Base-by-base conservation (phyloP, 2,329 filamentous ascomycete genomes). In the Claviceps citrina region DNA sequence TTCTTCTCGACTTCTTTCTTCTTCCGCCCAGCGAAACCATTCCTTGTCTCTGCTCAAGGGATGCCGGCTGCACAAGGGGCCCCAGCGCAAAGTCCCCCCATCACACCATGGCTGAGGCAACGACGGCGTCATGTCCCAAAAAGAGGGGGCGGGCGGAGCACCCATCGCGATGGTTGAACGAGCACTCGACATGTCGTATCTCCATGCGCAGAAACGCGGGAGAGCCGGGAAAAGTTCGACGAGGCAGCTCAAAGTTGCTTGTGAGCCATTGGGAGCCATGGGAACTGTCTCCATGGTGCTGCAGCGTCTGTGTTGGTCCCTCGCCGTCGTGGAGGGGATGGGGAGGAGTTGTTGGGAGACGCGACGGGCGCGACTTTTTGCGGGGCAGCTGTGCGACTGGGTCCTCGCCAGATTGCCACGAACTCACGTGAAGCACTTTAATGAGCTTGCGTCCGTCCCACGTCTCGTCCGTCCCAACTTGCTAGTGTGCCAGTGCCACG, bases 311-410 rank as follows among this genome's bases (percentile, higher is more conserved):
- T 39, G 44, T 43, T 27, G 15, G 20, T 27, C 25, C 15, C 36
- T 38, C 18, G 36, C 40, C 43, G 47, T 57, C 44, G 44, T 54
- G 55, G 58, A 55, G 60, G 61, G 57, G 49, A 55, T 57, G 54
- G 50, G 49, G 54, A 56, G 58, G 61, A 49, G 59, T 61, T 52
- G 53, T 51, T 49, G 59, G 58, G 54, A 60, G 59, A 64, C 63
- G 63, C 63, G 63, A 60, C 58, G 53, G 57, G 54, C 59, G 59
- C 59, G 59, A 55, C 56, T 44, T 54, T 55, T 57, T 51, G 56
- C 52, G 55, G 54, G 51, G 49, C 50, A n/a, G 49, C 49, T 48
- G 53, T 54, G 50, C 39, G 44, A 47, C 53, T 46, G 44, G 45
- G 50, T 48, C 47, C 45, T 52, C 59, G 55, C 61, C 58, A 64